Evolutionary conservation across 192 early-diverging fungal genomes (phyloP).

Genomic region (Gaertneriomyces sp.): DNA sequence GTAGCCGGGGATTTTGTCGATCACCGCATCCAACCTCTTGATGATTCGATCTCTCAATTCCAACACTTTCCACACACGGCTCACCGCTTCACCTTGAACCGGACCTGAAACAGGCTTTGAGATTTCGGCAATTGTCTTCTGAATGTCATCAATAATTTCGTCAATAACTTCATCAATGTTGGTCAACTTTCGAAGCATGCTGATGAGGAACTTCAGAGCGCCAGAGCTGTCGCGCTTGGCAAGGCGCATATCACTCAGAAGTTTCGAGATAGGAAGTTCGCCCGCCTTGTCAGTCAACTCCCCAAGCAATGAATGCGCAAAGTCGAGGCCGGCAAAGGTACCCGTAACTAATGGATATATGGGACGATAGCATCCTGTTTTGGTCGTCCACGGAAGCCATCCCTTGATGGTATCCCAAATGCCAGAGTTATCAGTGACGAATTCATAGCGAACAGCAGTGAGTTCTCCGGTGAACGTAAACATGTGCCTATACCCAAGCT

Average conservation of each 20-base stretch:
- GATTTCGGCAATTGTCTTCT: neutral
- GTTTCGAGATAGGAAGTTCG: constrained; percentile 5
- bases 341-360: constrained; percentile 29
- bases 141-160: constrained; percentile 5
- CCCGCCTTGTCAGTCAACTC: constrained; percentile 26
- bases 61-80: constrained; percentile 15
- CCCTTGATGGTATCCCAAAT: constrained; percentile 7
- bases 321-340: constrained; percentile 28
- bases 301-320: constrained; percentile 24
- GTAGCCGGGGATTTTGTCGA: constrained; percentile 31
- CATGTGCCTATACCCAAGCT: constrained; percentile 22
- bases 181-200: constrained; percentile 20
- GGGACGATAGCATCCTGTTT: constrained; percentile 13
- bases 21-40: constrained; percentile 16
- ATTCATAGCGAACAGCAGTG: constrained; percentile 20
- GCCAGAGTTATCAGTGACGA: neutral
- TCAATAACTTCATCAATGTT: constrained; percentile 10
- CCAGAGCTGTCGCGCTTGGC: constrained; percentile 6
- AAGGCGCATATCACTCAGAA: constrained; percentile 1
- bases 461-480: constrained; percentile 28
- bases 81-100: neutral
- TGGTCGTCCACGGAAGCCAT: neutral
- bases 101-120: neutral
- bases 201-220: neutral
- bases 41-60: constrained; percentile 20